These are phyloP conservation scores for Aspergillus eucalypticola DNA, from an alignment of 2,329 filamentous ascomycete species.

Conservation along the genomic window DNA sequence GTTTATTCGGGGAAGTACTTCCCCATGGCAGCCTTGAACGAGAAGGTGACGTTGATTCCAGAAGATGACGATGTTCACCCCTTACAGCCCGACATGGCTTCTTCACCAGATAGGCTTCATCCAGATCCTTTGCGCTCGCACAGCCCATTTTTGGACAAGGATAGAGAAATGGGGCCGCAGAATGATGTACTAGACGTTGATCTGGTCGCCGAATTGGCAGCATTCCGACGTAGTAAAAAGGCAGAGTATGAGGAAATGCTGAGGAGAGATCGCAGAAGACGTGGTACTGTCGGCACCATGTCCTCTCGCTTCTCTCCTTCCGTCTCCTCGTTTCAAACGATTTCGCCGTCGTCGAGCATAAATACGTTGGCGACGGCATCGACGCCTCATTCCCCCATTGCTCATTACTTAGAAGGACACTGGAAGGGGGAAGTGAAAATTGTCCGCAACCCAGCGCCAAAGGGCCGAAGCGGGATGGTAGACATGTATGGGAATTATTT, in stretches of 20 bases:
- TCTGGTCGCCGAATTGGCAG: slow-evolving; percentile 55
- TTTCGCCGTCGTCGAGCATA: slow-evolving; percentile 19
- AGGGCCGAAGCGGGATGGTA: slow-evolving; percentile 47
- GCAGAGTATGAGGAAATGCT: slow-evolving; percentile 47
- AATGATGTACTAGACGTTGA: slow-evolving; percentile 42
- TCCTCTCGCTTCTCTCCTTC: slow-evolving; percentile 18
- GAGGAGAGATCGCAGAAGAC: slow-evolving; percentile 27
- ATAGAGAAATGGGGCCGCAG: slow-evolving; percentile 4
- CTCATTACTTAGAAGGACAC: slow-evolving; percentile 55
- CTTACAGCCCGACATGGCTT: slow-evolving; percentile 16
- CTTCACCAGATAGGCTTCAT: slow-evolving; percentile 14
- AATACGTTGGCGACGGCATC: slow-evolving; percentile 12
- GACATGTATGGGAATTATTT: slow-evolving; percentile 58
- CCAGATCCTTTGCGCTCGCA: slow-evolving; percentile 3
- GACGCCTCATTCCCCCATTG: slow-evolving; percentile 28
- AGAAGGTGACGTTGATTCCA: slow-evolving; percentile 46
- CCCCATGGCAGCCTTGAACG: slow-evolving; percentile 45
- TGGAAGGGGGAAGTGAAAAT: slow-evolving; percentile 63
- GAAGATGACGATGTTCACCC: slow-evolving; percentile 29
- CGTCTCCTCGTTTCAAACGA: slow-evolving; percentile 9
- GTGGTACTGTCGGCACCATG: slow-evolving; percentile 26
- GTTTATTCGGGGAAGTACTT: slow-evolving; percentile 47
- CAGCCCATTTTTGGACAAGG: neutral
- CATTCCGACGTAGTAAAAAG: slow-evolving; percentile 56
- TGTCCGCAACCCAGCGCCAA: slow-evolving; percentile 47